A percentile compares a stretch with the other conserved stretches of the same genome.
These are phyloP conservation scores for Termitomyces bulborhizus DNA, from an alignment of 768 basidiomycete genomes.

Conservation along the genomic window DNA sequence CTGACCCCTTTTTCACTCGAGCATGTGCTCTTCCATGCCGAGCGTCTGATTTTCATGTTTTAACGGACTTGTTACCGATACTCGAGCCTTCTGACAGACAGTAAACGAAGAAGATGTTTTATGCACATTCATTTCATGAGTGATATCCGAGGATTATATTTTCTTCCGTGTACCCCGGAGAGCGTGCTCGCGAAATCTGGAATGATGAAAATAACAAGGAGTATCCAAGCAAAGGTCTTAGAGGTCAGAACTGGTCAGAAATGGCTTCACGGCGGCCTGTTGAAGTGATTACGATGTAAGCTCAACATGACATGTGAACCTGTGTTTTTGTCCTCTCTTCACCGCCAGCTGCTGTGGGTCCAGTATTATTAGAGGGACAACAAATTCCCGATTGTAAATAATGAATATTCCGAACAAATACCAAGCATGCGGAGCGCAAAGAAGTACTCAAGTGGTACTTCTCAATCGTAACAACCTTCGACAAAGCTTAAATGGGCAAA, in stretches of 20 bases:
- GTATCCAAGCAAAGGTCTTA: background rate
- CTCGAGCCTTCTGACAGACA: background rate
- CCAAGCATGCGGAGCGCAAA: background rate
- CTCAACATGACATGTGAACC: background rate
- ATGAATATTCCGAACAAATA: background rate
- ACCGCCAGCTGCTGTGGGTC: background rate
- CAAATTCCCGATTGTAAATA: background rate
- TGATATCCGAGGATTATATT: background rate
- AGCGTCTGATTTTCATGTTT: background rate
- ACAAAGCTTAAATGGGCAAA: too few relatives aligned
- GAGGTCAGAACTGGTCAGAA: too few relatives aligned
- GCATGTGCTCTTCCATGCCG: background rate
- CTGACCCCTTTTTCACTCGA: background rate
- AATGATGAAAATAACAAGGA: background rate
- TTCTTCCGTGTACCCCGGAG: background rate
- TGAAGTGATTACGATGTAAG: background rate
- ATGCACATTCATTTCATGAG: background rate
- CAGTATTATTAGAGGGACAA: background rate
- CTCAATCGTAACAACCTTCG: background rate
- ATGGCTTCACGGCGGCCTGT: too few relatives aligned
- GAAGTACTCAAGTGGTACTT: too few relatives aligned
- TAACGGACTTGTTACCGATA: too few relatives aligned
- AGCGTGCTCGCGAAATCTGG: background rate
- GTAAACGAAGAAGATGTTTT: background rate
- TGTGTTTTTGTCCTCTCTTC: background rate